These are phyloP conservation scores for Viola pubescens DNA, from an alignment of 441 rosid genomes.

Conservation along the genomic window DNA sequence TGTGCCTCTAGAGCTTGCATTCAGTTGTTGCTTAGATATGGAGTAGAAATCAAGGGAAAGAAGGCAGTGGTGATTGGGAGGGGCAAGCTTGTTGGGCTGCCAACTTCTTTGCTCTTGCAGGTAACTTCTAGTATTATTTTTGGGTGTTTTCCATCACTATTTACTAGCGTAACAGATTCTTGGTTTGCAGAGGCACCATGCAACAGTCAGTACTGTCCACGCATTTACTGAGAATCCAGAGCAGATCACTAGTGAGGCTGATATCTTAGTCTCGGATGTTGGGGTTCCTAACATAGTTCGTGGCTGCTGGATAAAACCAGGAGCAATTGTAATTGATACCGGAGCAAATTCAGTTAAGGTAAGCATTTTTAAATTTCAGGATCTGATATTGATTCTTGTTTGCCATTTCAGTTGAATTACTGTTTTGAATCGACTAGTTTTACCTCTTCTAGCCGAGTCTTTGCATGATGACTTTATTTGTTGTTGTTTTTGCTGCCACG, in stretches of 20 bases:
- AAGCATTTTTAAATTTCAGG: neutral
- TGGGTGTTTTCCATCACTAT: neutral
- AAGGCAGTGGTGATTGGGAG: constrained; percentile 77
- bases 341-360: neutral
- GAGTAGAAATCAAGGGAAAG: constrained; percentile 61
- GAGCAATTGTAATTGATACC: neutral
- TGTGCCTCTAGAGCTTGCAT: constrained; percentile 86
- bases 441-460: too few species aligned
- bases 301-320: neutral
- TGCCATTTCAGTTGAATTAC: neutral
- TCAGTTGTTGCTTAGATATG: constrained; percentile 64
- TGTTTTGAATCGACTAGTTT: too few species aligned
- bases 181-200: constrained; percentile 72
- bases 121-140: constrained; percentile 23
- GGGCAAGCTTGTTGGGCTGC: constrained; percentile 83
- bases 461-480: too few species aligned
- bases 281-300: neutral
- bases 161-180: constrained; percentile 9
- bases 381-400: neutral
- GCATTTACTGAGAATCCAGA: neutral
- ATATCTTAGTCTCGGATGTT: neutral
- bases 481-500: too few species aligned
- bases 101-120: constrained; percentile 74
- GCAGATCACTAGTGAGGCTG: neutral
- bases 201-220: constrained; percentile 49